A percentile compares a stretch with the other conserved stretches of the same genome.
Conservation (phyloP, 2,329 filamentous ascomycete species). For the Neofusicoccum laricinum region DNA sequence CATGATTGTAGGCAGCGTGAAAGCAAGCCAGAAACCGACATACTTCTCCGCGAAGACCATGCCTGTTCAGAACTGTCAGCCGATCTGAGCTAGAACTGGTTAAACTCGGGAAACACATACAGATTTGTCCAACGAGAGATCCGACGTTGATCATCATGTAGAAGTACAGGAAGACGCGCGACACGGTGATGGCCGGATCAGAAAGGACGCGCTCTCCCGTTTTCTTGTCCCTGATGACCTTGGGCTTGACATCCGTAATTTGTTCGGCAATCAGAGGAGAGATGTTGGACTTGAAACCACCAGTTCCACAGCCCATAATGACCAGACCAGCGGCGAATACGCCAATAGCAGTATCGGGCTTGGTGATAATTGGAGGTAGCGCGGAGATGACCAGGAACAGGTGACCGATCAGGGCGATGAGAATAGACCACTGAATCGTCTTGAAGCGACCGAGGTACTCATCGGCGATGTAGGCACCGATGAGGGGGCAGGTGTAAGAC, state of each 20-base stretch:
- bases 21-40: constrained; percentile 72
- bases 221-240: constrained; percentile 51
- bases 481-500: constrained; percentile 41
- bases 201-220: constrained; percentile 66
- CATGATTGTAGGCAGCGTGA: constrained; percentile 63
- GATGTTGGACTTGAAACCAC: constrained; percentile 46
- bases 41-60: constrained; percentile 77
- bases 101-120: not conserved
- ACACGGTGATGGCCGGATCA: constrained; percentile 66
- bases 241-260: constrained; percentile 58
- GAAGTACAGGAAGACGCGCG: constrained; percentile 67
- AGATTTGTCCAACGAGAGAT: constrained; percentile 54
- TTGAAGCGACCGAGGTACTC: constrained; percentile 61
- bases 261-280: constrained; percentile 70
- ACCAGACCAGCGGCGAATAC: constrained; percentile 53
- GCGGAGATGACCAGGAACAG: constrained; percentile 54
- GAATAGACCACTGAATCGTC: constrained; percentile 53
- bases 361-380: constrained; percentile 45
- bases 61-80: constrained; percentile 39
- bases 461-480: constrained; percentile 57
- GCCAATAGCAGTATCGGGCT: constrained; percentile 44
- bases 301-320: constrained; percentile 46
- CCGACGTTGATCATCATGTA: constrained; percentile 71
- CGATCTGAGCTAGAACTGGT: not conserved
- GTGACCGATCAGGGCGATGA: constrained; percentile 52